Percentiles rank a stretch among this genome's conserved stretches.
phyloP scores from a whole-genome alignment of 768 basidiomycete species.

The Erythrobasidium yunnanense region DNA sequence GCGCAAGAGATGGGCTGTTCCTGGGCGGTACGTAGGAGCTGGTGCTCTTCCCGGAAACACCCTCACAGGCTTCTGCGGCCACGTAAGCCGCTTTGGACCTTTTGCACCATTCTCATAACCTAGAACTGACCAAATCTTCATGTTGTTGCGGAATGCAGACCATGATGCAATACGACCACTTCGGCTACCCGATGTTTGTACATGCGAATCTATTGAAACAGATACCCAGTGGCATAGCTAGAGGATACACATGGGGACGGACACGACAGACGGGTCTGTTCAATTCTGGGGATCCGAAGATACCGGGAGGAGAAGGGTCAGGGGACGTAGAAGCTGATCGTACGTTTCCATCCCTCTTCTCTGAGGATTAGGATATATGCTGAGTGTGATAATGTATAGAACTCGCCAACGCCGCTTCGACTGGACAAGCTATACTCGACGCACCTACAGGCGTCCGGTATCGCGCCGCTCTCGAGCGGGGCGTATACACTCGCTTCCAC shows the following conservation, averaged over 20 bases:
- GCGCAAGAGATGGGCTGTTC: slow-evolving; percentile 46
- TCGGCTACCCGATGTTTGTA: slow-evolving; percentile 37
- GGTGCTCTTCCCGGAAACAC: slow-evolving; percentile 42
- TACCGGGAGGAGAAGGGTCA: slow-evolving; percentile 20
- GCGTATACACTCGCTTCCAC: slow-evolving; percentile 37
- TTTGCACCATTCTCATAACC: background rate
- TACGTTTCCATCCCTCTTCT: slow-evolving; percentile 5
- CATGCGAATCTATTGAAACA: slow-evolving; percentile 46
- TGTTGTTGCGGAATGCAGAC: slow-evolving; percentile 40
- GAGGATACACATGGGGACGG: slow-evolving; percentile 38
- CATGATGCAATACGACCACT: slow-evolving; percentile 44
- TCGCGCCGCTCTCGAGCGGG: slow-evolving; percentile 38
- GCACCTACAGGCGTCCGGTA: slow-evolving; percentile 32
- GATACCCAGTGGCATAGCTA: slow-evolving; percentile 32
- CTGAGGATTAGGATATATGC: too few species aligned
- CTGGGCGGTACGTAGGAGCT: slow-evolving; percentile 44
- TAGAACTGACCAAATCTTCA: background rate
- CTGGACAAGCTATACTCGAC: slow-evolving; percentile 37
- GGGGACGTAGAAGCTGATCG: slow-evolving; percentile 19
- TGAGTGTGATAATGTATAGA: slow-evolving; percentile 32
- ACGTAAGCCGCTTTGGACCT: background rate
- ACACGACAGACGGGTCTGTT: slow-evolving; percentile 20
- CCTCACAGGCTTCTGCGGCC: slow-evolving; percentile 30
- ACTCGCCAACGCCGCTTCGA: slow-evolving; percentile 39
- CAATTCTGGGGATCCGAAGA: slow-evolving; percentile 12